Evolutionary conservation across 116 monocot genomes (phyloP).

Genomic region (Papilionanthe hybrid): DNA sequence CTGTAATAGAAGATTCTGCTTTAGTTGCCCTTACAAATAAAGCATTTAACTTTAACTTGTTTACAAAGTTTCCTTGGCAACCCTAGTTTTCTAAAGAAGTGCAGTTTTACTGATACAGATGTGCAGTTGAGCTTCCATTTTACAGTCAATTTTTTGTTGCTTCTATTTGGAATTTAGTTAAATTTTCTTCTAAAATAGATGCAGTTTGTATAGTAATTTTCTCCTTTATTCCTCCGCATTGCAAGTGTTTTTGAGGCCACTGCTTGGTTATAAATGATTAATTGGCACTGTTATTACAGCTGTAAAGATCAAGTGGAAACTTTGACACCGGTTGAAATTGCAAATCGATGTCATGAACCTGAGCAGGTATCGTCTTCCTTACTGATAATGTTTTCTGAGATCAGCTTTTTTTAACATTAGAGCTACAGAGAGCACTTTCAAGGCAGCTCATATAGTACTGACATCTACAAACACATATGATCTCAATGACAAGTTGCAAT

Average conservation of each 20-base stretch:
- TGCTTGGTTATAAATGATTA: not conserved
- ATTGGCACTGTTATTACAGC: constrained; percentile 35
- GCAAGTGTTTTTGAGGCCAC: not conserved
- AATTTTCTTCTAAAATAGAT: not conserved
- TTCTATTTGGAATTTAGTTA: not conserved
- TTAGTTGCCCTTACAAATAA: not conserved
- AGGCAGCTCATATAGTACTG: not conserved
- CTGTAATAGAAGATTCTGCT: not conserved
- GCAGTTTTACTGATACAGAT: not conserved
- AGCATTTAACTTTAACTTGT: not conserved
- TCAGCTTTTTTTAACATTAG: not conserved
- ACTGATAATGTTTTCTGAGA: not conserved
- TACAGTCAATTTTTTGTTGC: not conserved
- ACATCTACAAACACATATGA: not conserved
- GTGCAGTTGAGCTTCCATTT: not conserved
- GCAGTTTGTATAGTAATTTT: not conserved
- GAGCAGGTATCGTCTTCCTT: constrained; percentile 47
- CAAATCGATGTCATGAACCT: constrained; percentile 76
- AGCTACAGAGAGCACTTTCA: not conserved
- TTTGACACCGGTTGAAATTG: constrained; percentile 82
- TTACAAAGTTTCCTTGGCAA: not conserved
- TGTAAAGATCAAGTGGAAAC: constrained; percentile 91
- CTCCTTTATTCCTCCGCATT: not conserved
- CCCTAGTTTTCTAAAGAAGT: not conserved
- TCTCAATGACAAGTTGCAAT: no score